Evolutionary conservation across 371 early-diverging fungal species (phyloP).

Genomic region (Dichotomocladium elegans): DNA sequence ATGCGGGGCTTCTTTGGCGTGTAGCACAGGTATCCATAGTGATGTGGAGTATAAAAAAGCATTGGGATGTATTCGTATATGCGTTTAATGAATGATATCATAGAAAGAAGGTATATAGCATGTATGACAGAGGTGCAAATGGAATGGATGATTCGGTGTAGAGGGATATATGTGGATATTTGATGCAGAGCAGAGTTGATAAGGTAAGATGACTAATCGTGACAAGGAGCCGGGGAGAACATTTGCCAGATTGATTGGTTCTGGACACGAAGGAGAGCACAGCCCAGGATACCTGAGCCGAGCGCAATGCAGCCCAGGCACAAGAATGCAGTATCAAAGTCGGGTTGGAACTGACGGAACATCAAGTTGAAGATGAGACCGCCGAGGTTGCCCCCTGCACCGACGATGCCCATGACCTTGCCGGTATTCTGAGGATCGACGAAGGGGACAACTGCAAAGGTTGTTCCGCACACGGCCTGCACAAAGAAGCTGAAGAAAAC

Average conservation of each 20-base stretch:
- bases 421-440: slow-evolving; percentile 16
- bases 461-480: slow-evolving; percentile 31
- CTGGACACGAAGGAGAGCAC: slow-evolving; percentile 9
- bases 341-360: slow-evolving; percentile 9
- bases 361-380: slow-evolving; percentile 16
- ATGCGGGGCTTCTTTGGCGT: too few species aligned
- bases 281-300: slow-evolving; percentile 9
- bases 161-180: too few species aligned
- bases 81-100: too few species aligned
- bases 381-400: slow-evolving; percentile 33
- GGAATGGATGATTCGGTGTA: too few species aligned
- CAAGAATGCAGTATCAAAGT: slow-evolving; percentile 11
- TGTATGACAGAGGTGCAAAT: too few species aligned
- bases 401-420: slow-evolving; percentile 27
- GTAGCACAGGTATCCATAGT: too few species aligned
- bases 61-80: too few species aligned
- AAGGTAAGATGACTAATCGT: not conserved
- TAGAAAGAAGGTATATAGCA: too few species aligned
- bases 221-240: not conserved
- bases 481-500: slow-evolving; percentile 40
- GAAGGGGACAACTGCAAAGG: slow-evolving; percentile 21
- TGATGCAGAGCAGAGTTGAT: too few species aligned
- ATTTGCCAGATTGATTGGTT: slow-evolving; percentile 8
- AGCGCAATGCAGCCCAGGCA: slow-evolving; percentile 13
- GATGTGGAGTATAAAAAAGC: too few species aligned